Evolutionary conservation across 2,329 filamentous ascomycete genomes (phyloP).

Genomic region (Sporothrix sp.): DNA sequence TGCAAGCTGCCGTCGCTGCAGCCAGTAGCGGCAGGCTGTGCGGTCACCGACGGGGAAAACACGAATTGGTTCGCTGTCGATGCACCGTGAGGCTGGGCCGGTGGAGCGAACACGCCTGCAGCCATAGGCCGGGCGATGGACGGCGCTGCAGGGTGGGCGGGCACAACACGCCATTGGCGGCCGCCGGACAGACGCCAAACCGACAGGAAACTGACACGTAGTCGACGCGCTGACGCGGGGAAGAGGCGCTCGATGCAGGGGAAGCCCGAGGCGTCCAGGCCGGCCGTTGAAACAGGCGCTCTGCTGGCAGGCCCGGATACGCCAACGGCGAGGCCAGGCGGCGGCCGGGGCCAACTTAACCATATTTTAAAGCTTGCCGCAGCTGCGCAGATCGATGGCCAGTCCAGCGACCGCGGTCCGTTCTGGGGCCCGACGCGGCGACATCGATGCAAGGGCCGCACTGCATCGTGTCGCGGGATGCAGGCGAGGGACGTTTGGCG

Average conservation of each 20-base stretch:
- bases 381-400: slow-evolving; percentile 1
- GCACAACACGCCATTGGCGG: slow-evolving; percentile 11
- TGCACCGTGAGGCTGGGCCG: slow-evolving; percentile 12
- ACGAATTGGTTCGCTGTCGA: slow-evolving; percentile 24
- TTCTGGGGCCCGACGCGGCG: background rate
- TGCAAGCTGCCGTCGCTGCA: background rate
- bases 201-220: slow-evolving; percentile 21
- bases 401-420: slow-evolving; percentile 2
- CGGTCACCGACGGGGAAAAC: slow-evolving; percentile 14
- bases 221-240: slow-evolving; percentile 18
- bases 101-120: slow-evolving; percentile 7
- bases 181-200: slow-evolving; percentile 17
- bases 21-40: slow-evolving; percentile 13
- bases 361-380: background rate
- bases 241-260: no score
- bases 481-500: background rate
- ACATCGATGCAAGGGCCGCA: slow-evolving; percentile 3
- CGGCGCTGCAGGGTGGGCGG: slow-evolving; percentile 7
- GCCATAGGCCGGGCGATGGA: slow-evolving; percentile 6
- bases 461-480: slow-evolving; percentile 8
- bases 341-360: slow-evolving; percentile 10
- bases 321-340: background rate
- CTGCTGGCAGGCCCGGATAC: slow-evolving; percentile 11
- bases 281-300: slow-evolving; percentile 16
- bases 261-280: background rate